phyloP scores from a whole-genome alignment of 257 asterid species.

The Forsythia viridissima region DNA sequence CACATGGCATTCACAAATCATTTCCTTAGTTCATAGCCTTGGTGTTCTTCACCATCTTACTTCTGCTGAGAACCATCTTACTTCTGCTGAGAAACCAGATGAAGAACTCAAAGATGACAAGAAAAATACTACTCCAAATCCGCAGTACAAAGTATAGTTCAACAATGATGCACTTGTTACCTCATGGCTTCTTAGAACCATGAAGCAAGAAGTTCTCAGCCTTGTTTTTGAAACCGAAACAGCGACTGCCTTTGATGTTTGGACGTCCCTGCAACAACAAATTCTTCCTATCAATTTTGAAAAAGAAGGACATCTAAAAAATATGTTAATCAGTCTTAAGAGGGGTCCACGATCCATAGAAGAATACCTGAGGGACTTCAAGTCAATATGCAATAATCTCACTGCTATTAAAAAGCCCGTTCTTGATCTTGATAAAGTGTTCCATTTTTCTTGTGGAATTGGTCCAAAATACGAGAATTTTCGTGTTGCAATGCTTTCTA shows the following conservation, averaged over 20 bases:
- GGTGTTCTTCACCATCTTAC: not conserved
- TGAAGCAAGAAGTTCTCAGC: not conserved
- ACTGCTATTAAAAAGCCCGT: not conserved
- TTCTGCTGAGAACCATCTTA: too few relatives aligned
- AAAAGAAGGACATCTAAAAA: not conserved
- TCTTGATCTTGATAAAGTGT: not conserved
- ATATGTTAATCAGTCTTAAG: not conserved
- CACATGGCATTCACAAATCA: not conserved
- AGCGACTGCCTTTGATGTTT: not conserved
- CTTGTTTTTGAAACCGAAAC: not conserved
- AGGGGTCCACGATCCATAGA: not conserved
- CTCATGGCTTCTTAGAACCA: not conserved
- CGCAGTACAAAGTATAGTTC: not conserved
- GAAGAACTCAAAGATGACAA: not conserved
- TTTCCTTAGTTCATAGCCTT: not conserved
- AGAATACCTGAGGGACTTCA: constrained; percentile 4
- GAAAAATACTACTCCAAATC: not conserved
- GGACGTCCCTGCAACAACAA: not conserved
- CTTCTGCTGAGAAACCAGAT: not conserved
- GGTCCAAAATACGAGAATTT: not conserved
- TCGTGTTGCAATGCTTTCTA: not conserved
- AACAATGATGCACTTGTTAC: not conserved
- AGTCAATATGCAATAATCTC: not conserved
- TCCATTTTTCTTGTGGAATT: not conserved
- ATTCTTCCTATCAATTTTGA: not conserved